Evolutionary conservation across 345 rosid species (phyloP).

Genomic region (sweet orange (Citrus sinensis)): DVS_A1.0 CM039167.1:3705501-3706000

Average conservation of each 20-base stretch:
- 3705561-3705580: not conserved
- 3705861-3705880: constrained; percentile 73
- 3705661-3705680: constrained; percentile 92
- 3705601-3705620: not conserved
- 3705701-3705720: constrained; percentile 84
- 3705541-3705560: not conserved
- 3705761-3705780: not conserved
- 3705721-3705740: not conserved
- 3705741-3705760: not conserved
- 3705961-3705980: not conserved
- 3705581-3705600: not conserved
- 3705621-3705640: constrained; percentile 82
- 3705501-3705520: not conserved
- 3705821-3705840: not conserved
- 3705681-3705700: constrained; percentile 85
- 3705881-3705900: constrained; percentile 88
- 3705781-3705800: not conserved
- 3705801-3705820: not conserved
- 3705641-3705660: constrained; percentile 91
- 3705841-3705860: constrained; percentile 46
- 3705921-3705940: constrained; percentile 71
- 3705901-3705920: constrained; percentile 68
- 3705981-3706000: not conserved
- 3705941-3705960: not conserved
- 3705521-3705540: not conserved